Conservation (phyloP, 805 yeast genomes). For the Candida maris region DNA sequence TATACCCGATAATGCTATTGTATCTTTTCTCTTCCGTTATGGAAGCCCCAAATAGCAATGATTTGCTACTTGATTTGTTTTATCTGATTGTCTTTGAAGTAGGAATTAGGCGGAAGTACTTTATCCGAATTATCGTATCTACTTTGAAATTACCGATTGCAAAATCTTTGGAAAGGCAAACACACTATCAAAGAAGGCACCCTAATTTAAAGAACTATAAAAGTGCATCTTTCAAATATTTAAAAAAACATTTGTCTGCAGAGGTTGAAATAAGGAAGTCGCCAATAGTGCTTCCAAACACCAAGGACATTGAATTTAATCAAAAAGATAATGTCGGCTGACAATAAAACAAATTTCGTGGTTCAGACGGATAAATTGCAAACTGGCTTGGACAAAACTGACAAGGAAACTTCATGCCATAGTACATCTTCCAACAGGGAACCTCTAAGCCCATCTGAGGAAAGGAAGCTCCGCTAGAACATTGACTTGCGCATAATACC, state of each 20-base stretch:
- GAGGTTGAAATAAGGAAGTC: not conserved
- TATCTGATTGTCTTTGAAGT: too few species aligned
- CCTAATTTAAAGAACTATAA: not conserved
- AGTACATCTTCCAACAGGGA: not conserved
- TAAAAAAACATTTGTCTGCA: not conserved
- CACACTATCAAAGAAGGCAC: not conserved
- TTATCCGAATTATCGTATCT: not conserved
- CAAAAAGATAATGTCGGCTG: not conserved
- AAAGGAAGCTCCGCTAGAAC: constrained; percentile 31
- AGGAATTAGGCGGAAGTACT: constrained; percentile 2
- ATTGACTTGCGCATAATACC: constrained; percentile 49
- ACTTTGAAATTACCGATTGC: not conserved
- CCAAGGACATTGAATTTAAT: not conserved
- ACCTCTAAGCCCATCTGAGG: not conserved
- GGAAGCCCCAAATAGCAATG: too few species aligned
- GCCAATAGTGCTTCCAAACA: not conserved
- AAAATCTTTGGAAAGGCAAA: not conserved
- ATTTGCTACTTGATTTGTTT: too few species aligned
- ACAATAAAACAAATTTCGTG: not conserved
- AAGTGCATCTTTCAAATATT: not conserved
- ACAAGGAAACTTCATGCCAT: not conserved
- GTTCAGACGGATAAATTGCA: not conserved
- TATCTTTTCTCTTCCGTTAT: too few species aligned
- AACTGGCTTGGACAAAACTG: not conserved
- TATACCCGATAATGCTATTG: too few species aligned